Base-by-base conservation (phyloP, 768 basidiomycete species). In the Rhodotorula kratochvilovae region DNA sequence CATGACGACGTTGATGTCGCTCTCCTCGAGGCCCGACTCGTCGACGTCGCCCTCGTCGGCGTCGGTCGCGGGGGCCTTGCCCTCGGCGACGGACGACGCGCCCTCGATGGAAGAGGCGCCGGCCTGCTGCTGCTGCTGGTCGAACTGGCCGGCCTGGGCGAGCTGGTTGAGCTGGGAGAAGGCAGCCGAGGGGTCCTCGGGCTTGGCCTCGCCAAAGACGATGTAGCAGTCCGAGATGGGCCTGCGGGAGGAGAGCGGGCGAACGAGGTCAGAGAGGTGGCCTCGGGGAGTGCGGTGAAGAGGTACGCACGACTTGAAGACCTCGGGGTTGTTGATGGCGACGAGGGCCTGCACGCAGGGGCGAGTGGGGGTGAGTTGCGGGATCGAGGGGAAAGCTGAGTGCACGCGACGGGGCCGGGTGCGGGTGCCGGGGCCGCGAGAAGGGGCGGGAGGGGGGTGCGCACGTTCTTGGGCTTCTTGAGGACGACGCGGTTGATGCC, bases 151-250 rank as follows among this genome's bases (percentile, higher is more conserved):
- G 23, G 59, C 42, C 58, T 70, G 51, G 5, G 67, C 58, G 21
- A 62, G 39, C 64, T 60, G 63, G 13, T 46, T 54, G n/a, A 54
- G 51, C 54, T 70, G 55, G 33, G 61, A 36, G 39, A 58, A 61
- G 23, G 51, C 55, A n/a, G 39, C 33, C 11, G 53, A 29, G 15
- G 61, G 43, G 56, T 75, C 67, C 66, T 77, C 76, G 19, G 68
- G 69, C 75, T 71, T 69, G 71, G 65, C 94, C 85, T 98, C 96
- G 74, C 96, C 96, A 78, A 98, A 99, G 74, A 99, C 93, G 80
- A 99, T 92, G 85, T 99, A 97, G 82, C 90, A 92, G 83, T 99
- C 96, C 80, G 91, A 92, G 83, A 92, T 93, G 54, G 90, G 88
- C 61, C 72, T 73, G 55, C 16, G 46, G 21, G 56, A 36, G 56